phyloP scores from a whole-genome alignment of 2,329 filamentous ascomycete genomes.

The Aspergillus sp. region DNA sequence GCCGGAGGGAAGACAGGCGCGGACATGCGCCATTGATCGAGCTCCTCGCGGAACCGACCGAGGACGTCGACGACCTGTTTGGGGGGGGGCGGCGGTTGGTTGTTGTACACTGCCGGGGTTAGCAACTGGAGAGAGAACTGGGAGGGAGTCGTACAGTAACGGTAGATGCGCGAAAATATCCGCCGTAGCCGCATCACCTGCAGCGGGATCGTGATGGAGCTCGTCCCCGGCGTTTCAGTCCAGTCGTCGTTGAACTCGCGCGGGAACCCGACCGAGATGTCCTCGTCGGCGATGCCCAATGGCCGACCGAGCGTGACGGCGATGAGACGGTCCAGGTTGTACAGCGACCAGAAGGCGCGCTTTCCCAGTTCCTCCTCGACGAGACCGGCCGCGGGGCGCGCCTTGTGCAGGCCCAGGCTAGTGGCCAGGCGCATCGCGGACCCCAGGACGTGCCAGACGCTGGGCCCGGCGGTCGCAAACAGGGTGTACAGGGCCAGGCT shows the following conservation, averaged over 20 bases:
- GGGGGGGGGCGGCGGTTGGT: constrained; percentile 19
- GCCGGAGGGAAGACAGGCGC: constrained; percentile 28
- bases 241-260: constrained; percentile 34
- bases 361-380: constrained; percentile 33
- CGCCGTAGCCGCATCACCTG: constrained; percentile 28
- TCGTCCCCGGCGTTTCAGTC: constrained; percentile 25
- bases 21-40: constrained; percentile 29
- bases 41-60: constrained; percentile 25
- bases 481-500: constrained; percentile 30
- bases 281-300: constrained; percentile 33
- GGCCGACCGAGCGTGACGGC: constrained; percentile 32
- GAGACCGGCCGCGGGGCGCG: constrained; percentile 16
- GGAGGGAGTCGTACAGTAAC: constrained; percentile 23
- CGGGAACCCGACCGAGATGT: constrained; percentile 30
- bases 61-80: constrained; percentile 20
- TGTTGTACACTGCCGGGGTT: constrained; percentile 24
- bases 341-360: constrained; percentile 36
- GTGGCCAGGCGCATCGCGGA: constrained; percentile 28
- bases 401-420: constrained; percentile 30
- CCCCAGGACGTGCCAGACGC: constrained; percentile 33
- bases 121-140: not conserved
- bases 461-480: constrained; percentile 30
- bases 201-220: constrained; percentile 30
- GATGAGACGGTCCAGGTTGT: constrained; percentile 35
- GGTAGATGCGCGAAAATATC: constrained; percentile 32